phyloP scores from a whole-genome alignment of 1,284 basidiomycete genomes.

The Pseudomicrostroma phylloplanum region DNA sequence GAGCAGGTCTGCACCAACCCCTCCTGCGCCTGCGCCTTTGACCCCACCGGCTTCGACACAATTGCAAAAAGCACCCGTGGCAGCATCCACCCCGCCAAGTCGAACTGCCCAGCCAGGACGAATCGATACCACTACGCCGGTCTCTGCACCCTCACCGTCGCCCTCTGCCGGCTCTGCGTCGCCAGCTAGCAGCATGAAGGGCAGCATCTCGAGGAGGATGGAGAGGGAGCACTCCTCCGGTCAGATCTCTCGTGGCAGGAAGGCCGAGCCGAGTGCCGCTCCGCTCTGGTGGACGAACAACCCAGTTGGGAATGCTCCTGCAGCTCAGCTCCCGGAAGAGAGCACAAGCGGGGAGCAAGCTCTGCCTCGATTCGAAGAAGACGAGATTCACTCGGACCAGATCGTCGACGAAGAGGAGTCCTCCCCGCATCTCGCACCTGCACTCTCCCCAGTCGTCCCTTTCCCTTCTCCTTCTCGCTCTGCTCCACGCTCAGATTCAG shows the following conservation, averaged over 20 bases:
- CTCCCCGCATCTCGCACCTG: background rate
- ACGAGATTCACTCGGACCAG: background rate
- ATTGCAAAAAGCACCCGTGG: background rate
- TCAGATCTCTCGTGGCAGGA: too few relatives aligned
- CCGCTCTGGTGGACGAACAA: too few relatives aligned
- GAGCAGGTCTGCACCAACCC: background rate
- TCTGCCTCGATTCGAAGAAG: background rate
- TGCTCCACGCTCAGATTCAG: background rate
- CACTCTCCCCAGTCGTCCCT: background rate
- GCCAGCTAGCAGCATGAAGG: too few relatives aligned
- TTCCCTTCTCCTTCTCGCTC: background rate
- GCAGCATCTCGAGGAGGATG: too few relatives aligned
- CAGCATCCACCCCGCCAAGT: background rate
- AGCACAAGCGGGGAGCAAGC: too few relatives aligned
- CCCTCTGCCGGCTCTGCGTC: too few relatives aligned
- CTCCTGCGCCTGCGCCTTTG: background rate
- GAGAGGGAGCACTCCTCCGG: too few relatives aligned
- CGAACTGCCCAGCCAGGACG: background rate
- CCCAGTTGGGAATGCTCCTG: too few relatives aligned
- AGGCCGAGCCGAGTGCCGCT: too few relatives aligned
- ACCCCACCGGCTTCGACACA: background rate
- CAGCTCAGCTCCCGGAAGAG: too few relatives aligned
- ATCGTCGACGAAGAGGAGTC: slow-evolving; percentile 1
- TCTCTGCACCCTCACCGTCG: background rate
- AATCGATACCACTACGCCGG: background rate